A percentile compares a stretch with the other conserved stretches of the same genome.
phyloP scores from a whole-genome alignment of 1,284 basidiomycete genomes.

The Sanghuangporus sanghuang region DNA sequence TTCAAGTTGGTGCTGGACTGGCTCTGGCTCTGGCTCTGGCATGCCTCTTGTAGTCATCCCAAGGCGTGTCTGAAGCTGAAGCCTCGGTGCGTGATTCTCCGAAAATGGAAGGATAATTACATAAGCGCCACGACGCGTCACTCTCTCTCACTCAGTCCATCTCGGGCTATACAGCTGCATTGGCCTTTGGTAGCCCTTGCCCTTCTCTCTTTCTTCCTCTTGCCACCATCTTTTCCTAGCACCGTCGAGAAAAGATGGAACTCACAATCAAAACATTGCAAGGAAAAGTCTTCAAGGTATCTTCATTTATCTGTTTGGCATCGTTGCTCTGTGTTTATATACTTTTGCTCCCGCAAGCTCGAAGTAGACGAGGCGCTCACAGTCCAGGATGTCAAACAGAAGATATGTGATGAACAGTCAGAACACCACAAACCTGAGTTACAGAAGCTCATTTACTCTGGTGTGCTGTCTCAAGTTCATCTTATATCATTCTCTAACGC shows the following conservation, averaged over 20 bases:
- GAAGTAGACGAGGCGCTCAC: constrained; percentile 78
- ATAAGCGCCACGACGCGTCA: constrained; percentile 14
- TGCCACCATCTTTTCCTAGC: constrained; percentile 18
- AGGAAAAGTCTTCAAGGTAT: constrained; percentile 79
- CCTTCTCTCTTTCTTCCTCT: constrained; percentile 19
- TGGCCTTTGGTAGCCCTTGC: neutral
- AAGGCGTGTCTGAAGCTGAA: neutral
- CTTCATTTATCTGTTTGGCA: constrained; percentile 5
- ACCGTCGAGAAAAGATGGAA: constrained; percentile 59
- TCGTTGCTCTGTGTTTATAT: neutral
- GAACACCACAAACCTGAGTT: constrained; percentile 71
- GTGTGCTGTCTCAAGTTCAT: constrained; percentile 36
- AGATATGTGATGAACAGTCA: constrained; percentile 59
- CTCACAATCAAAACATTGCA: constrained; percentile 92
- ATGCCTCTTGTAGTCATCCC: neutral
- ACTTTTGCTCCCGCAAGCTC: constrained; percentile 42
- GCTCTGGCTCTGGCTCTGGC: neutral
- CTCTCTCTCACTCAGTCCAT: neutral
- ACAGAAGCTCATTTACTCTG: constrained; percentile 97
- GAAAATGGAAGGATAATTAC: neutral
- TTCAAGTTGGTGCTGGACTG: neutral
- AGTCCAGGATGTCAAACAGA: constrained; percentile 78
- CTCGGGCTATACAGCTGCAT: constrained; percentile 11
- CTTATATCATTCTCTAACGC: neutral
- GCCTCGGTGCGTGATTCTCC: neutral